phyloP scores from a whole-genome alignment of 1,139 yeast species.

The Yamadazyma atmosphaerica region DNA sequence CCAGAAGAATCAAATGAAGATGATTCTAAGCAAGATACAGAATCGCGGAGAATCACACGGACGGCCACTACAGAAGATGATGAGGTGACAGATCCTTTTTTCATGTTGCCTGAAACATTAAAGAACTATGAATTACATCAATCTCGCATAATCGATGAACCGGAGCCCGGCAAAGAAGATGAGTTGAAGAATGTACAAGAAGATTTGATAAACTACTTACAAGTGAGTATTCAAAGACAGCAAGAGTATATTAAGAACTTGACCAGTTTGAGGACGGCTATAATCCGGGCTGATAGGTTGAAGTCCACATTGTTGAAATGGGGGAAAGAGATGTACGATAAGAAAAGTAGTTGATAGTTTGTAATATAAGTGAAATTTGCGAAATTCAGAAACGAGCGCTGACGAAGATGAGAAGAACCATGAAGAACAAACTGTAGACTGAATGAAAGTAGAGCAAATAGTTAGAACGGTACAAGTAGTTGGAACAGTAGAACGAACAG shows the following conservation, averaged over 20 bases:
- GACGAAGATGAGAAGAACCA: too few relatives aligned
- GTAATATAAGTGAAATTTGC: not conserved
- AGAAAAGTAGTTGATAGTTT: constrained; percentile 31
- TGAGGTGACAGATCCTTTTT: constrained; percentile 37
- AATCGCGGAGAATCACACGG: constrained; percentile 40
- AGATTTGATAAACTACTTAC: constrained; percentile 45
- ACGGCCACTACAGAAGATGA: constrained; percentile 17
- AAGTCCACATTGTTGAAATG: constrained; percentile 70
- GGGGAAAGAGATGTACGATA: constrained; percentile 86
- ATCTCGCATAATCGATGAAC: constrained; percentile 16
- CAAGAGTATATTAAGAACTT: constrained; percentile 86
- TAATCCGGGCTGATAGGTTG: constrained; percentile 75
- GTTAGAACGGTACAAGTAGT: too few relatives aligned
- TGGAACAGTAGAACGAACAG: too few relatives aligned
- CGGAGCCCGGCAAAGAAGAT: constrained; percentile 25
- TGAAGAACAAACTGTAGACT: too few relatives aligned
- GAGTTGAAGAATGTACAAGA: constrained; percentile 34
- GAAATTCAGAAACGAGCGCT: too few relatives aligned
- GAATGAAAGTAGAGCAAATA: too few relatives aligned
- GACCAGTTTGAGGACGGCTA: constrained; percentile 66
- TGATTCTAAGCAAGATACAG: constrained; percentile 52
- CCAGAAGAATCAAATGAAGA: constrained; percentile 63
- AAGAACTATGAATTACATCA: constrained; percentile 39
- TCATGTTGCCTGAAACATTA: constrained; percentile 38
- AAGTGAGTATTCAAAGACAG: constrained; percentile 72